Base-by-base conservation (phyloP, 495 filamentous ascomycete genomes). In the Hypoxylon rickii region DNA sequence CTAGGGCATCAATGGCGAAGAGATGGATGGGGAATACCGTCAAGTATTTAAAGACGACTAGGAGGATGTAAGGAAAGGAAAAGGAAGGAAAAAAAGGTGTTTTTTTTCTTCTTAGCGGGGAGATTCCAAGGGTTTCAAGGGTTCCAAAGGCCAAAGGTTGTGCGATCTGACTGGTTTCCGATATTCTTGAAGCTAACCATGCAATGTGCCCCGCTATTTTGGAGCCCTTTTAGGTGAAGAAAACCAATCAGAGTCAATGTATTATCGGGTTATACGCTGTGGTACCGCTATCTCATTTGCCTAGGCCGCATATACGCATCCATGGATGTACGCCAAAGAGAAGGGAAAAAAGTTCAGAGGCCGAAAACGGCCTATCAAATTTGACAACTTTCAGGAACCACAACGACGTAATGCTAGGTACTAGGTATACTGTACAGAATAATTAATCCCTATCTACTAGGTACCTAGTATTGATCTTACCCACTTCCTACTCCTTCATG, bases 81-180 rank as follows among this genome's bases (percentile, higher is more conserved):
- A 55, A 10, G 24, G 24, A 29, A 29, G 24, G 10, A 38, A 55
- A 43, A 53, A 52, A 33, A 45, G 29, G 12, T 51, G 36, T 46
- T 61, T 48, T 51, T 47, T 52, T 52, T 46, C 55, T 48, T 51
- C 52, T 52, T 52, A 52, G 58, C 47, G 58, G 58, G 58, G 58
- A 29, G 32, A 47, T 38, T 31, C n/a, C n/a, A n/a, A 55, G 43
- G 46, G 32, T 34, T 37, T 39, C n/a, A 26, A 46, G n/a, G n/a
- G n/a, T n/a, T n/a, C n/a, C n/a, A n/a, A n/a, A n/a, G n/a, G n/a
- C n/a, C n/a, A n/a, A n/a, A n/a, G 38, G n/a, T 36, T 48, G 48
- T 55, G 47, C 29, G 51, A 56, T 62, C 41, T 56, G 52, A 62
- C 52, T 62, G 52, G 58, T 56, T 56, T 62, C 58, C 52, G 47